Base-by-base conservation (phyloP, 2,329 filamentous ascomycete species). In the Tolypocladium pustulatum region DNA sequence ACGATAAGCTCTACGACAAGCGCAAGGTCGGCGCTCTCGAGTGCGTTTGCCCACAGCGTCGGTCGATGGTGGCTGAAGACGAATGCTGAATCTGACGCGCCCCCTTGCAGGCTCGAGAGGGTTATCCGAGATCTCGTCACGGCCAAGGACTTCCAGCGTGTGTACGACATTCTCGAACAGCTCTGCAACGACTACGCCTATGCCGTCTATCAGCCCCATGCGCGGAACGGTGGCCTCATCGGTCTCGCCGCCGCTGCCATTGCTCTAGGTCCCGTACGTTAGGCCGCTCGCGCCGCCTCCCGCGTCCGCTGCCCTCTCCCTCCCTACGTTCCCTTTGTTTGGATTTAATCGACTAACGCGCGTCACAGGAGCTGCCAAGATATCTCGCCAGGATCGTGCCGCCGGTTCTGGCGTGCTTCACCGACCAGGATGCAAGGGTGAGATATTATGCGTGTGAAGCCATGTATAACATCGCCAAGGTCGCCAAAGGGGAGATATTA, bases 401-500 rank as follows among this genome's bases (percentile, higher is more conserved):
- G 53, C 95, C 95, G 3, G 94, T 99, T 6, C 82, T 99, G 53
- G 94, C 94, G 57, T 99, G 95, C 78, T 99, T 99, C 74, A 90
- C 90, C 59, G 95, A 99, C 66, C 94, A 97, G 77, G 94, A 99
- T 87, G 92, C 94, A 34, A 85, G 94, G 60, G 94, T 97, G 37
- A 85, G 94, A 63, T 99, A 99, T 73, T 99, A 99, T 75, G 94
- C 94, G 30, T 99, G 94, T 75, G 94, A 99, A 78, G 95, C 92
- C 73, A 99, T 99, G 94, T 99, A 99, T 77, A 99, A 99, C 74
- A 99, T 99, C 70, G 92, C 94, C 69, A 99, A 99, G 76, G 94
- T 99, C 54, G 94, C 93, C 61, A 99, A 99, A 75, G 94, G 95
- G 41, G 94, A 99, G 74, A 94, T 99, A 25, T 75, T 99, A 64